Evolutionary conservation across 139 green algal species (phyloP), one percentile per base, ranked within the genome.

Genomic region (Chlorella ohadii): DNA sequence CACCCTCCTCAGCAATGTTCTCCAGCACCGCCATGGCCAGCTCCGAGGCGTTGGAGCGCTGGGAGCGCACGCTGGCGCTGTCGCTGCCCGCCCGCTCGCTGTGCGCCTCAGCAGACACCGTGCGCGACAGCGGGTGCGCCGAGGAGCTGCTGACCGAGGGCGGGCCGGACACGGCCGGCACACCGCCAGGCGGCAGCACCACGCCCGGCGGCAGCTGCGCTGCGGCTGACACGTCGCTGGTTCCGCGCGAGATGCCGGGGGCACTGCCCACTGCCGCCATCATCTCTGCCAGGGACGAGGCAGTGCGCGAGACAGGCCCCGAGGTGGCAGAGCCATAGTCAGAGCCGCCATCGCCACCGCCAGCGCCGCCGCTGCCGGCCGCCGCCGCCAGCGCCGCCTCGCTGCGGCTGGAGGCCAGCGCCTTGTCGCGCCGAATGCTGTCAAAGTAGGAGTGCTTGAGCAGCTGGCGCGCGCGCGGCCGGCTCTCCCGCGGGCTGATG

Each of bases 401-500:
- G 63, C 63, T 75, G 63, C 78, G 78, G 12, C 44, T 65, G 63
- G 28, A 65, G 47, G 39, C 56, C 76, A 82, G 76, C 63, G 65
- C 56, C 63, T 75, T 83, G 63, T 83, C 78, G 63, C 73, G 73
- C 16, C 93, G 90, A 61, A 98, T 92, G 61, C 79, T 89, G 63
- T 96, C 89, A 71, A 99, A 98, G 87, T 98, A 99, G 15, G 89
- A 87, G 88, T 98, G 91, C 87, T 97, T 97, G 34, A 99, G 91
- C 64, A 99, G 93, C 88, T 98, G 89, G 23, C 94, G 88, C 11
- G 96, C 92, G 33, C 93, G 93, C 13, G 95, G 95, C 1, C 97
- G 91, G 59, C 89, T 67, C 25, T 93, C 89, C 0, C 88, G 82
- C 36, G 94, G 81, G 17, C 78, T 84, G 47, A 99, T 97, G 90